Percentiles rank a stretch among this genome's conserved stretches.
phyloP scores from a whole-genome alignment of 2,329 filamentous ascomycete species.

The Cyphellophora europaea region DNA sequence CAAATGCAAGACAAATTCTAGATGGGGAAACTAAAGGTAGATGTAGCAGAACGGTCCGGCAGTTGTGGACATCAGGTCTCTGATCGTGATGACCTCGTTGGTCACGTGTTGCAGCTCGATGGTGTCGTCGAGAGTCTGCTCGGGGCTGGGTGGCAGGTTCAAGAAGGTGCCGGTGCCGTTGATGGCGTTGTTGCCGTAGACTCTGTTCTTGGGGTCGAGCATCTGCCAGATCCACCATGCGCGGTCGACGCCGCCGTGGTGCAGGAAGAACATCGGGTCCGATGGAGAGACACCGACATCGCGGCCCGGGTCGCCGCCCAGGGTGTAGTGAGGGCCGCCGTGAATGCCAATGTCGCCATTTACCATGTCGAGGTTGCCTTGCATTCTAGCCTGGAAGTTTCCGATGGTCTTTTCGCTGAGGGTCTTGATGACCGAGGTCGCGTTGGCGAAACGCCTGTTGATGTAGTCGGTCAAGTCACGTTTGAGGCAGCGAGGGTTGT shows the following conservation, averaged over 20 bases:
- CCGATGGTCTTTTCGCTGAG: slow-evolving; percentile 18
- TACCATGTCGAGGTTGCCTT: slow-evolving; percentile 23
- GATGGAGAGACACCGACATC: slow-evolving; percentile 38
- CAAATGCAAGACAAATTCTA: too few relatives aligned
- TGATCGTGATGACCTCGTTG: slow-evolving; percentile 24
- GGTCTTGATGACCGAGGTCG: slow-evolving; percentile 10
- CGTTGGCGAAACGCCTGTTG: slow-evolving; percentile 18
- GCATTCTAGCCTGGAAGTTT: slow-evolving; percentile 29
- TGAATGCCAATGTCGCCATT: slow-evolving; percentile 31
- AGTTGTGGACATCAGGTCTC: slow-evolving; percentile 32
- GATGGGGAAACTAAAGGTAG: slow-evolving; percentile 30
- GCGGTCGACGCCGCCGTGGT: slow-evolving; percentile 40
- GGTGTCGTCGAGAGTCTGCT: slow-evolving; percentile 35
- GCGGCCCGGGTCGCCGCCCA: slow-evolving; percentile 16
- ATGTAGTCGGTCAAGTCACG: slow-evolving; percentile 2
- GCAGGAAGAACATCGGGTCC: slow-evolving; percentile 39
- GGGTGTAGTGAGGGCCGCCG: slow-evolving; percentile 37
- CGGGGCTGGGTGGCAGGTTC: slow-evolving; percentile 32
- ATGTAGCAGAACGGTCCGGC: slow-evolving; percentile 39
- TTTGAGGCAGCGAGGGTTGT: slow-evolving; percentile 24
- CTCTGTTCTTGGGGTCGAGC: slow-evolving; percentile 27
- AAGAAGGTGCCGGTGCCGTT: slow-evolving; percentile 36
- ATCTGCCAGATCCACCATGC: slow-evolving; percentile 43
- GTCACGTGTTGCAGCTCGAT: slow-evolving; percentile 31
- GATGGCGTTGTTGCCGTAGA: slow-evolving; percentile 22